Evolutionary conservation across 2,329 filamentous ascomycete species (phyloP).

Genomic region (Dendryphion nanum): DNA sequence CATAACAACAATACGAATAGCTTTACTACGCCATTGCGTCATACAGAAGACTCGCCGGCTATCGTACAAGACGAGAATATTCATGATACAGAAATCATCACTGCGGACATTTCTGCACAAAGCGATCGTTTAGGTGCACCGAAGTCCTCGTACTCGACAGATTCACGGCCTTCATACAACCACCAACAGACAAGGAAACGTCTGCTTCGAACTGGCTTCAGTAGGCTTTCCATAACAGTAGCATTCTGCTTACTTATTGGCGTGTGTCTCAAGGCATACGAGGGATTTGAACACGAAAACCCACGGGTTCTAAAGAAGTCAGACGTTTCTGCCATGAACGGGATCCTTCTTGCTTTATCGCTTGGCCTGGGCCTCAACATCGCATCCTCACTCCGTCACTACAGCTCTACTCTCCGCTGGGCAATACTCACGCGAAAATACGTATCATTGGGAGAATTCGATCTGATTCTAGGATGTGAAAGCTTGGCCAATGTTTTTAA

Average conservation of each 20-base stretch:
- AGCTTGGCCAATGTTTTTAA: constrained; percentile 31
- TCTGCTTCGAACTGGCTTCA: too few species aligned
- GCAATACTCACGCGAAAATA: constrained; percentile 30
- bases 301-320: constrained; percentile 23
- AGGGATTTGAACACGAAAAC: constrained; percentile 18
- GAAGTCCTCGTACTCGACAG: too few species aligned
- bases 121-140: too few species aligned
- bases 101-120: too few species aligned
- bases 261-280: constrained; percentile 26
- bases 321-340: constrained; percentile 31
- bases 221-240: too few species aligned
- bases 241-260: constrained; percentile 28
- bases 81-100: too few species aligned
- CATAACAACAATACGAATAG: too few species aligned
- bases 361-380: constrained; percentile 35
- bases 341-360: constrained; percentile 31
- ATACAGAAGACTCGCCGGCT: too few species aligned
- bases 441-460: constrained; percentile 32
- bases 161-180: too few species aligned
- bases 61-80: too few species aligned
- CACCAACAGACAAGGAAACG: too few species aligned
- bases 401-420: constrained; percentile 35
- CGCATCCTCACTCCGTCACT: constrained; percentile 30
- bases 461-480: constrained; percentile 30
- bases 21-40: too few species aligned